Conservation (phyloP, 164 flowering plant genomes). For the Aristolochia contorta region DNA sequence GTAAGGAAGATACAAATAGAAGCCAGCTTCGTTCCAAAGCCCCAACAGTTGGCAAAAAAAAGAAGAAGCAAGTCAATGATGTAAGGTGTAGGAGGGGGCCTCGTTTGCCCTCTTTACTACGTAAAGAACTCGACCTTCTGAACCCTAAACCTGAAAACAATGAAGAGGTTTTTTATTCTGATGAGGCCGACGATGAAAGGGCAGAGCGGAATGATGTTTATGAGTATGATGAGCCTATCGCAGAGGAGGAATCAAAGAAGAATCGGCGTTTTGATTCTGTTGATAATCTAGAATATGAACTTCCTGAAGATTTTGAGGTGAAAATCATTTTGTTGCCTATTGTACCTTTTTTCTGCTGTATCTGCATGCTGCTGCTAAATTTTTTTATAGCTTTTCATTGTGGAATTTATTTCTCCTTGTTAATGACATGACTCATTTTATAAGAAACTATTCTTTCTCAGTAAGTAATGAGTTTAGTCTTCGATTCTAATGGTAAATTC, state of each 20-base stretch:
- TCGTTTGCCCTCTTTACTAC: constrained; percentile 35
- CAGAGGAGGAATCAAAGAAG: constrained; percentile 76
- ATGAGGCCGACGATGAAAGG: constrained; percentile 10
- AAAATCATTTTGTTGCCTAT: background rate
- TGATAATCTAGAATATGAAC: constrained; percentile 66
- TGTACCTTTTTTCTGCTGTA: background rate
- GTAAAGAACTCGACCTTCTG: constrained; percentile 26
- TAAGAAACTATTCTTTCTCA: no score
- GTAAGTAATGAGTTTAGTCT: no score
- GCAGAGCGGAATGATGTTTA: constrained; percentile 31
- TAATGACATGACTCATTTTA: no score
- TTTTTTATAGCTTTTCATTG: no score
- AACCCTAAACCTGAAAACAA: constrained; percentile 15
- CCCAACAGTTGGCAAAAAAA: background rate
- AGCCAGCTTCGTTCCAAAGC: constrained; percentile 1
- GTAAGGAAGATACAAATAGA: background rate
- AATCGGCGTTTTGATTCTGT: constrained; percentile 69
- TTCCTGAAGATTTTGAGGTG: constrained; percentile 73
- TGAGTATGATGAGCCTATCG: constrained; percentile 61
- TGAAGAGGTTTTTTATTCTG: constrained; percentile 21
- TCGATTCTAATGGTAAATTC: no score
- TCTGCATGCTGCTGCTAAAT: background rate
- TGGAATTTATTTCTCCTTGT: no score
- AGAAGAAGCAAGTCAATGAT: constrained; percentile 7
- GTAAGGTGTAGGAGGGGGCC: constrained; percentile 37